Evolutionary conservation across 2,329 filamentous ascomycete species (phyloP), one percentile per base, ranked within the genome.

Genomic region (Trichophyton mentagrophytes): DNA sequence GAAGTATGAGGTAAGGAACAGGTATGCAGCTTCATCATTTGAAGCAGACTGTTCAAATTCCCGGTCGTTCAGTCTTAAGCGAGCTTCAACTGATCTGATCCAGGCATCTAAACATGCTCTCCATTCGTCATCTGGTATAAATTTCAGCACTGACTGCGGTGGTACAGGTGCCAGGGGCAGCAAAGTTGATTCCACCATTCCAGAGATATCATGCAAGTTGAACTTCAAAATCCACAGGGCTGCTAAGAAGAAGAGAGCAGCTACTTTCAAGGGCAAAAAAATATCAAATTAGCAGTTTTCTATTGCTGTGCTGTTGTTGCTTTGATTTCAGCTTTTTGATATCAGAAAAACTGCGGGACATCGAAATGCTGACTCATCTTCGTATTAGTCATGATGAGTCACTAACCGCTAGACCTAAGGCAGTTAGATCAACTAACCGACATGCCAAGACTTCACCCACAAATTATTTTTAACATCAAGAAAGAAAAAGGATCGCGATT

Each of bases 91-190:
- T 5, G 96, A 79, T 9, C 82, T 76, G 17, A 85, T 76, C 90
- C 90, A 96, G 40, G 89, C 85, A 64, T 87, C 82, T 55, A 95
- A 76, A 70, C 87, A 90, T 36, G 82, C 79, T 65, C 86, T 80
- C 90, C 90, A 96, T 73, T 96, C 89, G 58, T 80, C 75, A 2
- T 84, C 75, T 44, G 80, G 78, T 62, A 96, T 81, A 66, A 81
- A 81, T 65, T 82, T 80, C 68, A 85, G 84, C 76, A 90, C 84
- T 60, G 78, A 76, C 38, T 82, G 76, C 63, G 85, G 81, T 17
- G 91, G 92, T 67, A 93, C 90, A 20, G 87, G 82, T 61, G 87
- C 90, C 73, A 96, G 80, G 38, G 85, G 80, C 47, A 90, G 90
- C 9, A 60, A 59, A 33, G 33, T 42, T 11, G 40, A 44, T 25